phyloP scores from a whole-genome alignment of 305 asterid species.

The Rubia balearica region DNA sequence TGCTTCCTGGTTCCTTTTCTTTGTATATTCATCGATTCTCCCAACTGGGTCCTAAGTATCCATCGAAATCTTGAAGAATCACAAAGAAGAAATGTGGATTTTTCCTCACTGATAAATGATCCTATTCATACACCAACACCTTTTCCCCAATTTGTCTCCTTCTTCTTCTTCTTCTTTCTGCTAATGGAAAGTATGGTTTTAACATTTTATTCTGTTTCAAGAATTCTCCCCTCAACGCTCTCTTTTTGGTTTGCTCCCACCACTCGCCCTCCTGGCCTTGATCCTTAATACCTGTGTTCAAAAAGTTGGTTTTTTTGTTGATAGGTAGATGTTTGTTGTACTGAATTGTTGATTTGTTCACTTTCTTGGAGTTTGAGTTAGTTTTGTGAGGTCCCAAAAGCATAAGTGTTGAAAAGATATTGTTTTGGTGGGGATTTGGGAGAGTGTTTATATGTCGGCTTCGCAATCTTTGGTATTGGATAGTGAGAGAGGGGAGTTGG shows the following conservation, averaged over 20 bases:
- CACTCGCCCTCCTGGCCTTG: conserved; percentile 43
- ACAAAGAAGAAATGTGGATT: conserved; percentile 36
- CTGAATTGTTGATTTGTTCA: conserved; percentile 6
- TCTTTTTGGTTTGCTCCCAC: conserved; percentile 43
- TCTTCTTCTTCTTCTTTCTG: conserved; percentile 6
- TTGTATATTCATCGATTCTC: conserved; percentile 25
- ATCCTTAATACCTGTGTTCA: conserved; percentile 22
- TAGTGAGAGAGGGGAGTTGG: conserved; percentile 47
- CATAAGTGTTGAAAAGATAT: conserved; percentile 9
- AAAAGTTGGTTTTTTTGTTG: neutral
- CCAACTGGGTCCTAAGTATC: conserved; percentile 24
- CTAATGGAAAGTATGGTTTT: conserved; percentile 29
- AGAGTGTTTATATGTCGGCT: conserved; percentile 27
- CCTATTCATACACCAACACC: conserved; percentile 2
- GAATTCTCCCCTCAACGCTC: conserved; percentile 23
- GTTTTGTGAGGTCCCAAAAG: conserved; percentile 9
- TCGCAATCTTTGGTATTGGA: conserved; percentile 43
- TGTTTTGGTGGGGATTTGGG: conserved; percentile 27
- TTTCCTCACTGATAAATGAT: conserved; percentile 27
- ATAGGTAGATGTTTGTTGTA: neutral
- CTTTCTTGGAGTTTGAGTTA: conserved; percentile 11
- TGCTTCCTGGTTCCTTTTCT: conserved; percentile 13
- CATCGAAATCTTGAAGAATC: conserved; percentile 44
- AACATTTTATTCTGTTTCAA: conserved; percentile 10
- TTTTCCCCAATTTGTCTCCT: conserved; percentile 22